Evolutionary conservation across 169 alveolate species (phyloP).

Genomic region (Eimeria praecox): DNA sequence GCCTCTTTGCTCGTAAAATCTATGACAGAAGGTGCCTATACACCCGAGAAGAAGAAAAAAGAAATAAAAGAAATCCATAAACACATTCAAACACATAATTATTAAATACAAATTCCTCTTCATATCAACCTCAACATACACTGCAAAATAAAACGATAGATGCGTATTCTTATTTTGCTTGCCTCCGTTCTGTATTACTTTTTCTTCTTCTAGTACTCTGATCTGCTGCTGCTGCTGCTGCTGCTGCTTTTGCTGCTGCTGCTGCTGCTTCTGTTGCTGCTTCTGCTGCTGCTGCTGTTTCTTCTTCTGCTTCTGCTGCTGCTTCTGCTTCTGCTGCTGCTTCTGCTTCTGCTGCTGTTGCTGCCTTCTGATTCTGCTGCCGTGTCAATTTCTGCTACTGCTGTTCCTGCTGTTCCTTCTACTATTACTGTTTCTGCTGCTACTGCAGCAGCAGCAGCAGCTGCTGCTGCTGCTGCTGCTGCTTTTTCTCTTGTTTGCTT

Average conservation of each 20-base stretch:
- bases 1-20: constrained; percentile 92
- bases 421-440: background rate
- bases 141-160: no score
- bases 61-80: no score
- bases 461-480: constrained; percentile 10
- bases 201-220: constrained; percentile 94
- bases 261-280: constrained; percentile 1
- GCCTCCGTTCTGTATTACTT: no score
- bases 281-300: background rate
- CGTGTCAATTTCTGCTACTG: background rate
- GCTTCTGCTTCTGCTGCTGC: background rate
- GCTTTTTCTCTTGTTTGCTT: background rate
- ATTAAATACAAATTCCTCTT: no score
- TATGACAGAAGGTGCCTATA: constrained; percentile 92
- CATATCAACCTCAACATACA: no score
- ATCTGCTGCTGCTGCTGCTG: constrained; percentile 78
- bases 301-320: background rate
- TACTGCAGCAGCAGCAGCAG: background rate
- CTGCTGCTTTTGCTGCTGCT: background rate
- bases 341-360: background rate
- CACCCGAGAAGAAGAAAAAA: background rate
- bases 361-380: constrained; percentile 51
- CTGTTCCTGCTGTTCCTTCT: background rate
- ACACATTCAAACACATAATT: no score
- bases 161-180: no score